A percentile compares a stretch with the other conserved stretches of the same genome.
Conservation (phyloP, 1,284 basidiomycete species). For the Apiotrichum gracile region DNA sequence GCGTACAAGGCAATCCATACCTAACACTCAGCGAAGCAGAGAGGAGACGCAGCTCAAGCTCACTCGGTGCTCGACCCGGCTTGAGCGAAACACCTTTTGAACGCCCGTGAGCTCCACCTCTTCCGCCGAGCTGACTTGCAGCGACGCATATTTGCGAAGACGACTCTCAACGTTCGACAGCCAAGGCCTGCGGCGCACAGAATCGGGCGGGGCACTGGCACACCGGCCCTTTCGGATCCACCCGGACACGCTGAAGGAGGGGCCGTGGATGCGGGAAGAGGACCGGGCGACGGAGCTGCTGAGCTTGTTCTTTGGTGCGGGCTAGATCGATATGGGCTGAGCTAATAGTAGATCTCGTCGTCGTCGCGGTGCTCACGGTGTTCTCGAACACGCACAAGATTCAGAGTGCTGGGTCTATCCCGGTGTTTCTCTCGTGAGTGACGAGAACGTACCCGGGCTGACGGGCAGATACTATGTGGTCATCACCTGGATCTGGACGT, state of each 20-base stretch:
- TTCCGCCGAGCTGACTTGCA: too few species aligned
- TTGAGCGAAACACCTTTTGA: too few species aligned
- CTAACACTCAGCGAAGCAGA: too few species aligned
- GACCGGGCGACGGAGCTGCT: slow-evolving; percentile 24
- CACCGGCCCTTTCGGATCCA: neutral
- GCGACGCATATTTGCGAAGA: too few species aligned
- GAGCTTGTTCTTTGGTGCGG: slow-evolving; percentile 27
- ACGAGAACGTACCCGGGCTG: neutral
- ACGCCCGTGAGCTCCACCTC: too few species aligned
- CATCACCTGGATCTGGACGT: slow-evolving; percentile 29
- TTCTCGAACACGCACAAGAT: slow-evolving; percentile 29
- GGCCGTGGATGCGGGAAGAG: slow-evolving; percentile 21
- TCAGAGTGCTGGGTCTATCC: slow-evolving; percentile 16
- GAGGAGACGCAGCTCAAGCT: too few species aligned
- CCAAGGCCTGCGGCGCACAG: too few species aligned
- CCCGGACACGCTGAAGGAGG: neutral
- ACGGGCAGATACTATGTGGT: slow-evolving; percentile 20
- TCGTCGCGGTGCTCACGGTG: slow-evolving; percentile 29
- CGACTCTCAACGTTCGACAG: too few species aligned
- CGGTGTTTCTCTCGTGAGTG: slow-evolving; percentile 23
- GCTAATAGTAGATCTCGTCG: slow-evolving; percentile 24
- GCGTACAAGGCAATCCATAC: too few species aligned
- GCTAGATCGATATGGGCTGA: neutral
- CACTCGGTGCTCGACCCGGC: too few species aligned
- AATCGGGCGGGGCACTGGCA: too few species aligned